These are phyloP conservation scores for Linum trigynum DNA, from an alignment of 345 rosid genomes.

Conservation along the genomic window DNA sequence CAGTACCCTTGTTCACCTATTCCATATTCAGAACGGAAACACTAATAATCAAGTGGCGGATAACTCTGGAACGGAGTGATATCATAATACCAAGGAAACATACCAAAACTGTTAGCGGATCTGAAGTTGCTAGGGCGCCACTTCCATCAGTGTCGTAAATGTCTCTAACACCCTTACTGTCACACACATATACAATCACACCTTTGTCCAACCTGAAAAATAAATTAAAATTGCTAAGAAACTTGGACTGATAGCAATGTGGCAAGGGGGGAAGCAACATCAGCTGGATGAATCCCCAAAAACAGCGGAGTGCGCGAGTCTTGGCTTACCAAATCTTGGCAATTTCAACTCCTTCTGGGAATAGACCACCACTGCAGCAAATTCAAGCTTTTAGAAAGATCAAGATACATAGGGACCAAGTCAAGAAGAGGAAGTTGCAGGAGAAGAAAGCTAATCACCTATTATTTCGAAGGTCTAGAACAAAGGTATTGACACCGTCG, in stretches of 20 bases:
- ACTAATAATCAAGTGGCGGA: neutral
- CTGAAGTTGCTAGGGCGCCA: slow-evolving; percentile 61
- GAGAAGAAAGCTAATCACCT: slow-evolving; percentile 46
- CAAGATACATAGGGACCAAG: slow-evolving; percentile 9
- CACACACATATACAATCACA: slow-evolving; percentile 84
- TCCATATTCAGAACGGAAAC: slow-evolving; percentile 12
- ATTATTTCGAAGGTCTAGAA: slow-evolving; percentile 93
- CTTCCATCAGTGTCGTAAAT: slow-evolving; percentile 89
- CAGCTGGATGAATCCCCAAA: neutral
- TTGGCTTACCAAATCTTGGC: slow-evolving; percentile 79
- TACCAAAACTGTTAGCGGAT: slow-evolving; percentile 84
- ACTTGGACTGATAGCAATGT: neutral
- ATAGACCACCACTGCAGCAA: slow-evolving; percentile 87
- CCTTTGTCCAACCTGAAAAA: slow-evolving; percentile 85
- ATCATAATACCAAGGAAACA: neutral
- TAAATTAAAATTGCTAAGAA: slow-evolving; percentile 2
- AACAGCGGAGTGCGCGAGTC: neutral
- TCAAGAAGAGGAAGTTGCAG: neutral
- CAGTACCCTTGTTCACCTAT: slow-evolving; percentile 96
- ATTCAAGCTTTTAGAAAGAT: slow-evolving; percentile 31
- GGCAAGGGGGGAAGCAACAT: neutral
- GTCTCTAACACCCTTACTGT: slow-evolving; percentile 78
- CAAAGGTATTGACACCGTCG: slow-evolving; percentile 58
- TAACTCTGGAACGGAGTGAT: neutral
- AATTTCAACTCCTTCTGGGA: slow-evolving; percentile 94